Base-by-base conservation (phyloP, 2,329 filamentous ascomycete species). In the Thermochaetoides dissita region DNA sequence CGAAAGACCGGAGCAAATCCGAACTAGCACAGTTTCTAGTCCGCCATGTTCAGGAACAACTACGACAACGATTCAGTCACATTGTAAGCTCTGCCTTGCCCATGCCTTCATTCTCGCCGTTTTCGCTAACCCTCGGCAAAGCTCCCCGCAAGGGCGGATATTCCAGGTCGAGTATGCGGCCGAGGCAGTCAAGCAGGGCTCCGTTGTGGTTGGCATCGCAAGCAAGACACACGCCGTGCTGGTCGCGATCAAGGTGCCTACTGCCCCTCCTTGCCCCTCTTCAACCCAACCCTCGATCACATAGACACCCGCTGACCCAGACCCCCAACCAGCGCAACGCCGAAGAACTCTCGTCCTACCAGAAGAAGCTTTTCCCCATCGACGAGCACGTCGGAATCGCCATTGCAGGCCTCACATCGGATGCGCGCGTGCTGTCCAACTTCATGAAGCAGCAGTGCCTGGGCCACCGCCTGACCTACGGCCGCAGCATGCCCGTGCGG, bases 51-150 rank as follows among this genome's bases (percentile, higher is more conserved):
- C 71, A 79, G 91, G 68, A 98, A 98, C 75, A 96, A 96, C 69
- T 98, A 98, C 75, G 91, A 98, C 72, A 98, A 98, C 79, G 91
- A 98, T 68, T 94, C 89, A 50, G 88, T 96, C 68, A 98, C 91
- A 68, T 98, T 96, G 87, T 94, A 74, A 68, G 81, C 67, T 59
- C 50, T 44, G 67, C 80, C 66, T 58, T 49, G 42, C 42, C 4
- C 24, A 24, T 12, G 38, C 36, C 42, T 46, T 42, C 45, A 42
- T 45, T 32, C 45, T 44, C 30, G 30, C 39, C n/a, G 24, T 30
- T 7, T 32, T 31, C 45, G 39, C 51, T 54, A 43, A 54, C 46
- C 46, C 34, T 8, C 17, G 11, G 43, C 38, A 58, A 24, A 95
- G 88, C 79, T 98, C 91, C 57, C 91, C 91, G 50, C 91, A 98